phyloP scores from a whole-genome alignment of 2,329 filamentous ascomycete species.

The Claviceps humidiphila region DNA sequence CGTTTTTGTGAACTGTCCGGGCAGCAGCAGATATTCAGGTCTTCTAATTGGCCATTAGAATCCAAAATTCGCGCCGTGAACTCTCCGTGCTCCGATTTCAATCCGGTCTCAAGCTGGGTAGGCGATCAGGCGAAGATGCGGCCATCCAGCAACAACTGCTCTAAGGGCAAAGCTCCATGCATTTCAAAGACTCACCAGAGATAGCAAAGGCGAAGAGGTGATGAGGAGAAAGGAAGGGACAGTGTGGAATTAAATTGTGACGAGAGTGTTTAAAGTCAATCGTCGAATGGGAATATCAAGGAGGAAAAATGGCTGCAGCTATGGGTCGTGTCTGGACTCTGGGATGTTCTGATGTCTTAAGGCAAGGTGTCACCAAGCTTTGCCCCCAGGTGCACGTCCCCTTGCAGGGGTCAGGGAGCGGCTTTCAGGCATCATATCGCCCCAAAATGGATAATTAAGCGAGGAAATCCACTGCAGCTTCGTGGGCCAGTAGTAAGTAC shows the following conservation, averaged over 20 bases:
- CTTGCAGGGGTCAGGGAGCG: not conserved
- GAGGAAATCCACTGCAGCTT: not conserved
- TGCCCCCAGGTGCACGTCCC: not conserved
- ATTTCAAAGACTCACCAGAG: constrained; percentile 1
- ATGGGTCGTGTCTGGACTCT: constrained; percentile 11
- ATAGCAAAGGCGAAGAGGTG: not conserved
- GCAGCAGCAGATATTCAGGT: too few species aligned
- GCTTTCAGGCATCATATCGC: not conserved
- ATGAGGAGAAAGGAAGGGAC: not conserved
- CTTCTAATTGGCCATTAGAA: too few species aligned
- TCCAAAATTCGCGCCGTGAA: too few species aligned
- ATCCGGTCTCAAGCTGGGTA: too few species aligned
- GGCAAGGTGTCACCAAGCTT: constrained; percentile 22
- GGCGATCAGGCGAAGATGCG: too few species aligned
- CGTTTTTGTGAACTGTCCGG: too few species aligned
- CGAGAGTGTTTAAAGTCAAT: not conserved
- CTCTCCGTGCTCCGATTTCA: too few species aligned
- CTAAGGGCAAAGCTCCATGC: not conserved
- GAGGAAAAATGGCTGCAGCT: not conserved
- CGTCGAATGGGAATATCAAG: not conserved
- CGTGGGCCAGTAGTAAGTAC: not conserved
- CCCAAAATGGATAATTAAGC: constrained; percentile 5
- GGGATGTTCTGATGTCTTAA: constrained; percentile 5
- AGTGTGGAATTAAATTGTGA: not conserved
- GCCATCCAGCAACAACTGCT: too few species aligned